phyloP scores from a whole-genome alignment of 345 rosid species.

The Euclidium syriacum region DNA sequence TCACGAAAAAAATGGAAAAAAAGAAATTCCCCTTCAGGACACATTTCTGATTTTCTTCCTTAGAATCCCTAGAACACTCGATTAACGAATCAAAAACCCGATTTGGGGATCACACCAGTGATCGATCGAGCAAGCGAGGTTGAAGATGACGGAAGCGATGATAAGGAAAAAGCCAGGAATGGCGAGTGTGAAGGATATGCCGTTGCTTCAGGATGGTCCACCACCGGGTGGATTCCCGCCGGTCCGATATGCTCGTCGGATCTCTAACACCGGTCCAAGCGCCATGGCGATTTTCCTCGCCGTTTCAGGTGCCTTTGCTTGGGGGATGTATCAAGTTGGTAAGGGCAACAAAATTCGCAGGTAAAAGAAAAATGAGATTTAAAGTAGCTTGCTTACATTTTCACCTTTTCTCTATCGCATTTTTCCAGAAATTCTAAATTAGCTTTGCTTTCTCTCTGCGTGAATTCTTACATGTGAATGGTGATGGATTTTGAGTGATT shows the following conservation, averaged over 20 bases:
- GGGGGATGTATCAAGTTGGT: constrained; percentile 97
- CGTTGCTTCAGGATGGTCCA: constrained; percentile 91
- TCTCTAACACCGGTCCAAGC: constrained; percentile 92
- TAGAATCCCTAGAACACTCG: constrained; percentile 17
- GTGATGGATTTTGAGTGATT: background rate
- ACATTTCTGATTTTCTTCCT: constrained; percentile 1
- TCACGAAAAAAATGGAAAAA: background rate
- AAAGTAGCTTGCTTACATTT: background rate
- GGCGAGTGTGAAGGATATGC: constrained; percentile 99
- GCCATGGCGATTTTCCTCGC: constrained; percentile 85
- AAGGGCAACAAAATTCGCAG: constrained; percentile 96
- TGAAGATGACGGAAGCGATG: constrained; percentile 87
- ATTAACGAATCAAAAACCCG: background rate
- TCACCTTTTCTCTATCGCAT: background rate
- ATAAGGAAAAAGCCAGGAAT: constrained; percentile 97
- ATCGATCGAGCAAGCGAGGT: background rate
- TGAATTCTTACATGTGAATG: too few relatives aligned
- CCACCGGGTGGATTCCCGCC: constrained; percentile 98
- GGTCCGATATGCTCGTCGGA: constrained; percentile 88
- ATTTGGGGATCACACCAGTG: constrained; percentile 7
- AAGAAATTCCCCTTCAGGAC: background rate
- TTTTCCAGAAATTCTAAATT: background rate
- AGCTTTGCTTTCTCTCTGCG: background rate
- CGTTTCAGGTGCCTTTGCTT: constrained; percentile 79
- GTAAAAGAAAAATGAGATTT: constrained; percentile 25